These are phyloP conservation scores for Pseudohyphozyma bogoriensis DNA, from an alignment of 768 basidiomycete genomes.

Conservation along the genomic window DNA sequence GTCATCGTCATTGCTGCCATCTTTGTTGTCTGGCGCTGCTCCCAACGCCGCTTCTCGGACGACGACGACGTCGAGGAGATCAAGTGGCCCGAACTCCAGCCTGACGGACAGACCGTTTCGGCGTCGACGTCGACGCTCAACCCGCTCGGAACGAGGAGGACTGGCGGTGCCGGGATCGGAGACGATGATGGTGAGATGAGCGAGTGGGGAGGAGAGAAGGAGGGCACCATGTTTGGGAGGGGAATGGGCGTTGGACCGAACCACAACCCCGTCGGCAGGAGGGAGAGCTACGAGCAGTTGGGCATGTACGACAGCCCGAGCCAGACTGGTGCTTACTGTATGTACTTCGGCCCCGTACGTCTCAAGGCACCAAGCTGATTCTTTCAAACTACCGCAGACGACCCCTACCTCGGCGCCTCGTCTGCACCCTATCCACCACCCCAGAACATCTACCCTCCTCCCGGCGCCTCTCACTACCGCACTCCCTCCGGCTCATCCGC, in stretches of 20 bases:
- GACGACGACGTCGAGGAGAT: slow-evolving; percentile 29
- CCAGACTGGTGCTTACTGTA: neutral
- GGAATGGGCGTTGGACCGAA: neutral
- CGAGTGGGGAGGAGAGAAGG: neutral
- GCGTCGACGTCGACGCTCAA: slow-evolving; percentile 24
- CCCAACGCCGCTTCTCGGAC: slow-evolving; percentile 27
- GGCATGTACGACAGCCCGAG: neutral
- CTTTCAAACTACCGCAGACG: neutral
- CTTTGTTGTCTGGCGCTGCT: slow-evolving; percentile 24
- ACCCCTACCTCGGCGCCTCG: slow-evolving; percentile 1
- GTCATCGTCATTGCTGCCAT: slow-evolving; percentile 15
- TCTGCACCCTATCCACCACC: neutral
- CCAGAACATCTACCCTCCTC: slow-evolving; percentile 5
- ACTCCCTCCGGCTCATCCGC: too few species aligned
- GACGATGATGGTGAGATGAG: neutral
- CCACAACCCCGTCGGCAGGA: neutral
- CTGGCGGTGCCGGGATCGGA: slow-evolving; percentile 24
- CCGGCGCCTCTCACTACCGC: too few species aligned
- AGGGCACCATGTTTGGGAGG: neutral
- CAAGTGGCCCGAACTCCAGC: slow-evolving; percentile 31
- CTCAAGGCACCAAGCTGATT: too few species aligned
- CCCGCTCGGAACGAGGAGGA: slow-evolving; percentile 26
- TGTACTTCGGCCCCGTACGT: neutral
- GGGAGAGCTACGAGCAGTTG: neutral
- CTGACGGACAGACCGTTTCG: slow-evolving; percentile 14